Percentiles rank a stretch among this genome's conserved stretches.
Conservation (phyloP, 306 rosid species). For the Quercus bicolor region DNA sequence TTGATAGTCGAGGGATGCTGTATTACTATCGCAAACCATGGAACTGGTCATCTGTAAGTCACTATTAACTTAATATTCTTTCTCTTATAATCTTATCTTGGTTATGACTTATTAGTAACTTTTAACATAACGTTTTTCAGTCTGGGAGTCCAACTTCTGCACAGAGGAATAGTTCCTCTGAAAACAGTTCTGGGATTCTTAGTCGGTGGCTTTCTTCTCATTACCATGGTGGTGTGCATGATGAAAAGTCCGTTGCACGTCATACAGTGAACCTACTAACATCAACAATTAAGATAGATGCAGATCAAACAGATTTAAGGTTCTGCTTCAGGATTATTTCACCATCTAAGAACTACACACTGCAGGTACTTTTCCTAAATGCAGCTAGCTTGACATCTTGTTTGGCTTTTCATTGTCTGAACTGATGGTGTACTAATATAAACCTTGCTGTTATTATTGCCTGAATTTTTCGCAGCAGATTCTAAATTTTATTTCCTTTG, state of each 20-base stretch:
- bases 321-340: slow-evolving; percentile 88
- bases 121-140: slow-evolving; percentile 37
- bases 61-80: slow-evolving; percentile 7
- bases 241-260: slow-evolving; percentile 65
- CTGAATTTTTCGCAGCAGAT: no score
- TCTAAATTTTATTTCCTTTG: background rate
- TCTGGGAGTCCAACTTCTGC: slow-evolving; percentile 50
- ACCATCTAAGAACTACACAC: slow-evolving; percentile 64
- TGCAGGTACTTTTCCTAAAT: slow-evolving; percentile 54
- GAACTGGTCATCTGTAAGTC: slow-evolving; percentile 58
- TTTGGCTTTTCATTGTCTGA: slow-evolving; percentile 8
- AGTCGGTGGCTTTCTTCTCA: slow-evolving; percentile 84
- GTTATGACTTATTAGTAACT: slow-evolving; percentile 6
- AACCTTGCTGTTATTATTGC: background rate
- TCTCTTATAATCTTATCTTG: slow-evolving; percentile 4
- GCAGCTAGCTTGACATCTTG: background rate
- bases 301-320: slow-evolving; percentile 79
- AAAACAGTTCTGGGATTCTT: slow-evolving; percentile 61
- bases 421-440: slow-evolving; percentile 9
- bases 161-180: slow-evolving; percentile 43
- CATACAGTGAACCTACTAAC: slow-evolving; percentile 79
- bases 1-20: slow-evolving; percentile 77
- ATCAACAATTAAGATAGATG: slow-evolving; percentile 72
- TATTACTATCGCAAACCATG: slow-evolving; percentile 83
- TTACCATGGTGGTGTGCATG: slow-evolving; percentile 72